Base-by-base conservation (phyloP, 2,329 filamentous ascomycete species). In the Ophiostoma perfectum region DNA sequence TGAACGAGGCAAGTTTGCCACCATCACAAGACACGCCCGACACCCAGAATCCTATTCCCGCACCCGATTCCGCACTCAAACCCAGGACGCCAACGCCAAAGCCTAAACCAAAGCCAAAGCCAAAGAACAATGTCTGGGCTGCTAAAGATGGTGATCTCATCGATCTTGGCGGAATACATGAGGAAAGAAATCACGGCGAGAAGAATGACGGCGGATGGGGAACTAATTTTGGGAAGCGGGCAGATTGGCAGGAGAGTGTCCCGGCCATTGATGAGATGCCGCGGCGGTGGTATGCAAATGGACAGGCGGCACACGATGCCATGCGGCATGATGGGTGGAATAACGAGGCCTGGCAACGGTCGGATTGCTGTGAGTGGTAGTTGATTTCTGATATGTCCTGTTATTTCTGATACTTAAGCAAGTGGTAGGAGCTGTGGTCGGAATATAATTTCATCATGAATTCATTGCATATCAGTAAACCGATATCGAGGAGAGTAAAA, bases 91-190 rank as follows among this genome's bases (percentile, higher is more conserved):
- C 27, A 27, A 27, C 27, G 27, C 27, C 27, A 27, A 63, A 62
- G 16, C 6, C 39, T 11, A 42, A 42, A 16, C 60, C 39, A 39
- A 9, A 16, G 39, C 4, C 38, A 18, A 18, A 8, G n/a, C 60
- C 14, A 18, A 39, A 7, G 27, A n/a, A 18, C 9, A 63, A 63
- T 44, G 60, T 63, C 38, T 63, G 60, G 60, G 60, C 60, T 11
- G 60, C 60, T 16, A 41, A 63, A 18, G 60, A 63, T n/a, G 60
- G 60, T 39, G 60, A 63, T 12, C 60, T 63, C 16, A 63, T 63
- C 16, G 60, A 63, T 39, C n/a, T 63, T 3, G 60, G 60, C 39
- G 5, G n/a, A 16, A 39, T 16, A 16, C 9, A 42, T 9, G 39
- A 42, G 16, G 60, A 42, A 27, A 27, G 60, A 16, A 39, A 4